Evolutionary conservation across 2,329 filamentous ascomycete species (phyloP).

Genomic region (Fusarium tricinctum): DNA sequence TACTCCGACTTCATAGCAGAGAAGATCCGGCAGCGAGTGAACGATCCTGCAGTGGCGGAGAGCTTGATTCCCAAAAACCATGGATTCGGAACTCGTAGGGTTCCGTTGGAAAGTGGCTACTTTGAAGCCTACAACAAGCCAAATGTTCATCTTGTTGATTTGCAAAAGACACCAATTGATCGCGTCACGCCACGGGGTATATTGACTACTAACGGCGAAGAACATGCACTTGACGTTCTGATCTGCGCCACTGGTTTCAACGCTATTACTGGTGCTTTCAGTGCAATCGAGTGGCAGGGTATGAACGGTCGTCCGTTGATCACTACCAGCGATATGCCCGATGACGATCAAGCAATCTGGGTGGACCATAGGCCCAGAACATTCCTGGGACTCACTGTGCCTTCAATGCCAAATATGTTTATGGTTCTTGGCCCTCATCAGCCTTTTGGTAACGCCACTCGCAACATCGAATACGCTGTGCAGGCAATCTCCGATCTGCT

Average conservation of each 20-base stretch:
- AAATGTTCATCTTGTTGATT: constrained; percentile 37
- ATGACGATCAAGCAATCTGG: constrained; percentile 31
- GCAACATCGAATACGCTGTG: constrained; percentile 31
- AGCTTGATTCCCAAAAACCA: constrained; percentile 32
- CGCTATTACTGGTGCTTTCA: constrained; percentile 38
- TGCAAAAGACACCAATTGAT: constrained; percentile 23
- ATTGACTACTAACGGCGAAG: constrained; percentile 13
- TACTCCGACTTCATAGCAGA: constrained; percentile 37
- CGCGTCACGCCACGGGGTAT: constrained; percentile 15
- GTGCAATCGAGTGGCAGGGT: constrained; percentile 35
- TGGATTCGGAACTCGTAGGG: constrained; percentile 30
- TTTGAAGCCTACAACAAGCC: constrained; percentile 34
- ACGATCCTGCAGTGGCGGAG: constrained; percentile 23
- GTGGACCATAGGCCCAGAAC: constrained; percentile 30
- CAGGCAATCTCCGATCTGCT: constrained; percentile 24
- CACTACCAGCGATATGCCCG: constrained; percentile 21
- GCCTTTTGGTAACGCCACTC: constrained; percentile 36
- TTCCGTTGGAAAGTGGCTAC: constrained; percentile 42
- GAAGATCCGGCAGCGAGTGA: constrained; percentile 31
- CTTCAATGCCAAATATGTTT: constrained; percentile 44
- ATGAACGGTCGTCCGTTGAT: constrained; percentile 23
- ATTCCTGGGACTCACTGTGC: constrained; percentile 18
- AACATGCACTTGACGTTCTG: constrained; percentile 32
- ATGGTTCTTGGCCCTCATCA: constrained; percentile 44
- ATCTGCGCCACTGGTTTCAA: constrained; percentile 42